Conservation (phyloP, 176 grass and related monocot species). For the Triticum timopheevii region DNA sequence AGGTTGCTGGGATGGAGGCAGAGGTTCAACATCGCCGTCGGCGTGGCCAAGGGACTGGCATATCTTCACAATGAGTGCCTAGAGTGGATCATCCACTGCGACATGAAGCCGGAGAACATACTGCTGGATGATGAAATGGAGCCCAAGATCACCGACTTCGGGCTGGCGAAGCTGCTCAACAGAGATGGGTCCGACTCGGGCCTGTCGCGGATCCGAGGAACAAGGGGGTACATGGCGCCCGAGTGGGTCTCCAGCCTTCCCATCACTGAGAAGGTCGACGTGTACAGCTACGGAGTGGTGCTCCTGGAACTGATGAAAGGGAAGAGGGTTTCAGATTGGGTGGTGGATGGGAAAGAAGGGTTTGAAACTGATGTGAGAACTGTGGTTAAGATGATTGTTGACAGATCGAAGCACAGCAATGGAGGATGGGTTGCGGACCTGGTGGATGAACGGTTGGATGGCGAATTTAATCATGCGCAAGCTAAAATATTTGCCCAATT, state of each 20-base stretch:
- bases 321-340: background rate
- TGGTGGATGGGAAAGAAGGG: constrained; percentile 4
- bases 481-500: background rate
- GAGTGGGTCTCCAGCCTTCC: constrained; percentile 27
- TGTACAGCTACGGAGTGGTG: constrained; percentile 2
- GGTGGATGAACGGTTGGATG: background rate
- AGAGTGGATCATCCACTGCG: constrained; percentile 23
- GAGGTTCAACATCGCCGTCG: constrained; percentile 16
- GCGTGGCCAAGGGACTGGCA: constrained; percentile 2
- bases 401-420: background rate
- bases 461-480: background rate
- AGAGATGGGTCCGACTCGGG: background rate
- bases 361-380: background rate
- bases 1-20: background rate
- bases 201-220: constrained; percentile 8
- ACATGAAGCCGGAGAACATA: constrained; percentile 23
- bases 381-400: constrained; percentile 3
- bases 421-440: background rate
- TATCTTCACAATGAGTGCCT: constrained; percentile 29
- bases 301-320: constrained; percentile 16
- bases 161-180: background rate
- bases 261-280: constrained; percentile 4
- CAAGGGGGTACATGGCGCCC: constrained; percentile 9
- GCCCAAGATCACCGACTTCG: constrained; percentile 30
- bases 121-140: constrained; percentile 17